A percentile compares a stretch with the other conserved stretches of the same genome.
Conservation (phyloP, 1,284 basidiomycete species). For the Phlebopus sp. region DNA sequence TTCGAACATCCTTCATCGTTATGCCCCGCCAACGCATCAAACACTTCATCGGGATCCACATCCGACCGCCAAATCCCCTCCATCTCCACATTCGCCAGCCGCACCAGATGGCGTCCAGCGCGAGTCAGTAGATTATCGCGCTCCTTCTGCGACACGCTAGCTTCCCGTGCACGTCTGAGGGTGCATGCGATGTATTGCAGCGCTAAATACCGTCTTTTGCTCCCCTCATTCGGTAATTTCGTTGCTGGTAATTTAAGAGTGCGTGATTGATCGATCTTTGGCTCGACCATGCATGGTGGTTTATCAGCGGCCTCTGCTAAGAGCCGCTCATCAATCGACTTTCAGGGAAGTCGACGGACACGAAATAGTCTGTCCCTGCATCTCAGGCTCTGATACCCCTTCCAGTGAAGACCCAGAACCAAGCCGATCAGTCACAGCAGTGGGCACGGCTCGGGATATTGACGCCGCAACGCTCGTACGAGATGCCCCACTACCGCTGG, state of each 20-base stretch:
- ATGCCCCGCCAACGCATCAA: neutral
- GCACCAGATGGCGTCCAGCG: constrained; percentile 4
- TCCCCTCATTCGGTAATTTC: constrained; percentile 1
- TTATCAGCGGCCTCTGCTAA: neutral
- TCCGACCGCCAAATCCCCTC: constrained; percentile 6
- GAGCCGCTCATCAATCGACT: no score
- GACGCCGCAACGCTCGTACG: no score
- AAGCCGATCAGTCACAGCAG: no score
- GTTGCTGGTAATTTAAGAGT: neutral
- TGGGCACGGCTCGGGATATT: no score
- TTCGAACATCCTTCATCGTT: neutral
- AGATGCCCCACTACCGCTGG: neutral
- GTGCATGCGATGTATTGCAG: constrained; percentile 7
- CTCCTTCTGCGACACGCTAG: neutral
- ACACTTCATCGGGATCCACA: constrained; percentile 3
- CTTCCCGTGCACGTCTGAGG: constrained; percentile 1
- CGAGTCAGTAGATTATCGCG: constrained; percentile 1
- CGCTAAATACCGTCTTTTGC: constrained; percentile 5
- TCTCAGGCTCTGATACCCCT: no score
- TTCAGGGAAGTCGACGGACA: no score
- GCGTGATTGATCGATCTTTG: no score
- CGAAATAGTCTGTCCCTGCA: no score
- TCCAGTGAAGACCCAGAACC: no score
- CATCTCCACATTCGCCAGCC: constrained; percentile 9
- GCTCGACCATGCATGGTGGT: neutral